phyloP scores from a whole-genome alignment of 1,284 basidiomycete genomes.

The Rhizoctonia solani region DNA sequence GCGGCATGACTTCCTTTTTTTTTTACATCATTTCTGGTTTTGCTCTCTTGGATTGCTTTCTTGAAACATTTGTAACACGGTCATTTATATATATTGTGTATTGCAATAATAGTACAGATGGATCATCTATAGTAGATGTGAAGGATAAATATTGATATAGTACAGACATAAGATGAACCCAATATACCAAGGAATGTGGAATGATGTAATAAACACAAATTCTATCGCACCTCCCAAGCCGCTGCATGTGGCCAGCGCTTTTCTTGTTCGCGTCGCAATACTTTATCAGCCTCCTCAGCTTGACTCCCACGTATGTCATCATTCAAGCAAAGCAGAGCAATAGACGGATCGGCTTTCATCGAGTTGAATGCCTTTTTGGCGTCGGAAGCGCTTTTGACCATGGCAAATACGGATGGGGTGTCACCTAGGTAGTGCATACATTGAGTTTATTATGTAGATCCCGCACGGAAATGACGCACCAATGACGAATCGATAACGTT shows the following conservation, averaged over 20 bases:
- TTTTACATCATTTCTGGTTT: neutral
- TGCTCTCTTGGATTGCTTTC: neutral
- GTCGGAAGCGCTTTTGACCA: neutral
- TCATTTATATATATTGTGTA: neutral
- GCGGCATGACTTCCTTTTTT: neutral
- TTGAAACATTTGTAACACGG: neutral
- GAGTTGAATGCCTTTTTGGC: neutral
- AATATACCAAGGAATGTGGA: no score
- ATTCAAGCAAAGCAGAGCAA: slow-evolving; percentile 37
- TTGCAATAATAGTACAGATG: neutral
- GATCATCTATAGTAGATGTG: neutral
- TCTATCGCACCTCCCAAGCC: slow-evolving; percentile 12
- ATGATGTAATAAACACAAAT: neutral
- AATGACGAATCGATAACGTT: slow-evolving; percentile 38
- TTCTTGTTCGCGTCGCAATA: slow-evolving; percentile 9
- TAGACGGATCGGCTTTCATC: neutral
- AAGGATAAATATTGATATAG: neutral
- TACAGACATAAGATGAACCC: no score
- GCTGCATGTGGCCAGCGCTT: slow-evolving; percentile 16
- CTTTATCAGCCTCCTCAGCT: neutral
- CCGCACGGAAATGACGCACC: slow-evolving; percentile 27
- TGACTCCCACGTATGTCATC: slow-evolving; percentile 30
- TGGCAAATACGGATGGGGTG: slow-evolving; percentile 24
- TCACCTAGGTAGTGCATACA: neutral
- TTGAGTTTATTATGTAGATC: neutral